Base-by-base conservation (phyloP, 306 rosid genomes). In the Trifolium subterraneum region DNA sequence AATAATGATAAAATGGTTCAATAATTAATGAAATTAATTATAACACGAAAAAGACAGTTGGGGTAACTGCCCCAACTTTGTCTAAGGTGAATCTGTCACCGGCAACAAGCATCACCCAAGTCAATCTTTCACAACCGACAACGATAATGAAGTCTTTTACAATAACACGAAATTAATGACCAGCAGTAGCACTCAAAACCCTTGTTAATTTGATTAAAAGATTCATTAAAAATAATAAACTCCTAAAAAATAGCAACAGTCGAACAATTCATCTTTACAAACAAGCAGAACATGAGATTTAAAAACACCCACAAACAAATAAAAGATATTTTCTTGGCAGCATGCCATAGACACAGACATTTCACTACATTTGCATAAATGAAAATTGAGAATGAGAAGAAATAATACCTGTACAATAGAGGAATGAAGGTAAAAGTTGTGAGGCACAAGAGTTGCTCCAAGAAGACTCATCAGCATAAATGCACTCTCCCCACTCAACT, bases 371-470 rank as follows among this genome's bases (percentile, higher is more conserved):
- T 29, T 29, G 39, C 56, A 50, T 11, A 48, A 64, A 71, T 29
- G 72, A 68, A 31, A 69, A 18, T 22, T n/a, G 35, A 80, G 70
- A 50, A 60, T 10, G 33, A 67, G 65, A 75, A 64, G 48, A 74
- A 84, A 42, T 71, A 64, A 82, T 81, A 95, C 99, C 98, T 90
- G 94, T 80, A 95, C 96, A 79, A 95, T 73, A 61, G 92, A 88
- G 51, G 99, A 95, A 86, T 95, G 93, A 74, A 95, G 91, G 85
- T 92, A 92, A 70, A 95, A 83, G 82, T 89, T 92, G 82, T 95
- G 99, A 81, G 99, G 99, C 86, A 92, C 89, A 72, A 95, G 82
- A 74, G 85, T 90, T 74, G 99, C 96, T 83, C 99, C 99, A 67
- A 95, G 90, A 82, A 95, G 95, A 84, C 96, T 87, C 98, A 95